Percentiles rank a stretch among this genome's conserved stretches.
These are phyloP conservation scores for Biancaea sappan DNA, from an alignment of 306 rosid species.

Conservation along the genomic window DNA sequence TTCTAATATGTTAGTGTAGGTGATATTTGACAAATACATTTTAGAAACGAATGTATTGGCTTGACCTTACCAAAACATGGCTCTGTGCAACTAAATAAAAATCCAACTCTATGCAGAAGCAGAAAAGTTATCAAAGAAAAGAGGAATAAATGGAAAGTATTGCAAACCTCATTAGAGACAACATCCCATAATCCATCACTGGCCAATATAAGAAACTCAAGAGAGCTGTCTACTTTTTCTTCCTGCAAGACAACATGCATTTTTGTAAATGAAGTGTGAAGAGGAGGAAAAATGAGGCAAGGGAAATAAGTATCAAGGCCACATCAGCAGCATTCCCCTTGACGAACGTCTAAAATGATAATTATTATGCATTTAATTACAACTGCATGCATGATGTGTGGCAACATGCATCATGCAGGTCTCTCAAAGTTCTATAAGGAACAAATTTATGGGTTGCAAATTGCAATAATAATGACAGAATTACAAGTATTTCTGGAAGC, in stretches of 20 bases:
- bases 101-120: conserved; percentile 2
- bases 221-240: conserved; percentile 86
- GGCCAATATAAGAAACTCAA: conserved; percentile 95
- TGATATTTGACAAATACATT: neutral
- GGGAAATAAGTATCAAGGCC: neutral
- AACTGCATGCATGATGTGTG: neutral
- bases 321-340: conserved; percentile 3
- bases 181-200: conserved; percentile 99
- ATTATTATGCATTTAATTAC: neutral
- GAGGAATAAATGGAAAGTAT: conserved; percentile 17
- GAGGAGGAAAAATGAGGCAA: neutral
- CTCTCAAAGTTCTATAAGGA: neutral
- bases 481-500: neutral
- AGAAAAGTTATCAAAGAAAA: neutral
- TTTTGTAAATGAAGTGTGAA: conserved; percentile 3
- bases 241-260: conserved; percentile 58
- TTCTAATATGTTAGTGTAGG: neutral
- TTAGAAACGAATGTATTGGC: neutral
- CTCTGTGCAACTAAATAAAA: neutral
- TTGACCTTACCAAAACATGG: neutral
- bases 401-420: neutral
- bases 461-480: neutral
- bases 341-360: neutral
- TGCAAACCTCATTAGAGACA: conserved; percentile 86
- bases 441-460: neutral